Evolutionary conservation across 371 early-diverging fungal species (phyloP).

Genomic region (Syncephalastrum sp.): DNA sequence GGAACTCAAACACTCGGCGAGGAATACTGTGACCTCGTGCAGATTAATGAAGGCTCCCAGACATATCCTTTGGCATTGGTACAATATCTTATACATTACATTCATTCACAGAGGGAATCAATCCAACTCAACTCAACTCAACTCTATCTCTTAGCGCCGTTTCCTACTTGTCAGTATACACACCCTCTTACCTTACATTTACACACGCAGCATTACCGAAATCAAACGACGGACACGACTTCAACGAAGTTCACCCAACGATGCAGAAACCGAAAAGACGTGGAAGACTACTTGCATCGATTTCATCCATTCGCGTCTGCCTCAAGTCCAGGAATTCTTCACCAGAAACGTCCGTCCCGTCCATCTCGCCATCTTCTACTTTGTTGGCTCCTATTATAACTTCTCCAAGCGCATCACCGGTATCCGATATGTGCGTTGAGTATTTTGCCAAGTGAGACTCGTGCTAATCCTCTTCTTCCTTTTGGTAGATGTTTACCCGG

Average conservation of each 20-base stretch:
- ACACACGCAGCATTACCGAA: constrained; percentile 47
- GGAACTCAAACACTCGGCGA: constrained; percentile 88
- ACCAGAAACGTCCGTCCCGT: constrained; percentile 51
- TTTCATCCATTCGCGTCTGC: constrained; percentile 14
- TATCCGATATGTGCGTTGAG: constrained; percentile 67
- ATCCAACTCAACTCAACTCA: no score
- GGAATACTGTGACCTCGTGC: constrained; percentile 89
- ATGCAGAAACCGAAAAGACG: constrained; percentile 4
- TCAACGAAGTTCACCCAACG: constrained; percentile 1
- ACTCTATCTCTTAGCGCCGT: constrained; percentile 40
- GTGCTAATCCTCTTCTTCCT: not conserved
- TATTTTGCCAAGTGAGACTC: not conserved
- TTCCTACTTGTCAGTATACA: constrained; percentile 52
- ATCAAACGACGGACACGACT: constrained; percentile 41
- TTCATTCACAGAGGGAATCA: not conserved
- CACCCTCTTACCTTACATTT: constrained; percentile 59
- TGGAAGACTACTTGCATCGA: not conserved
- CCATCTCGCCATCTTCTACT: constrained; percentile 83
- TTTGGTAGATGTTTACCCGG: constrained; percentile 67
- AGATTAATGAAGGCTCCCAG: constrained; percentile 46
- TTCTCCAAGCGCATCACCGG: constrained; percentile 77
- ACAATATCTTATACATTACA: constrained; percentile 11
- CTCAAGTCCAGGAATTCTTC: constrained; percentile 32
- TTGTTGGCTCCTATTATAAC: constrained; percentile 76
- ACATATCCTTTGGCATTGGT: constrained; percentile 54